phyloP scores from a whole-genome alignment of 2,329 filamentous ascomycete genomes.

The Amauroascus verrucosus region DNA sequence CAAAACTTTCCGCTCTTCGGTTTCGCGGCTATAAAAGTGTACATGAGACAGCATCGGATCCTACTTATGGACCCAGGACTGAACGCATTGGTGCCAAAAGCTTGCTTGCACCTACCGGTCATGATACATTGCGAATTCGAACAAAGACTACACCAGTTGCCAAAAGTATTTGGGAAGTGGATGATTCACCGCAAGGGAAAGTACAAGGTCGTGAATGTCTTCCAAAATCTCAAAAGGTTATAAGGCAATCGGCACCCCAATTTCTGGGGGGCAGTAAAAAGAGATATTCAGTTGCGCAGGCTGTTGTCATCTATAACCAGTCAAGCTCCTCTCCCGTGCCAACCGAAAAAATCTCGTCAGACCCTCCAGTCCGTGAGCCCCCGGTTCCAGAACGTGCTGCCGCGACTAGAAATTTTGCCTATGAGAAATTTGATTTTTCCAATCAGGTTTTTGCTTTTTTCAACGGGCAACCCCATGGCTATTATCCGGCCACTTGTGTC shows the following conservation, averaged over 20 bases:
- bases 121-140: background rate
- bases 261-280: background rate
- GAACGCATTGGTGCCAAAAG: background rate
- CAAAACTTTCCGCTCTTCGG: background rate
- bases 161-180: conserved; percentile 29
- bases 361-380: background rate
- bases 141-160: background rate
- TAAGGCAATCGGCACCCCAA: background rate
- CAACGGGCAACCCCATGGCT: conserved; percentile 45
- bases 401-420: background rate
- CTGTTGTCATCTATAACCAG: conserved; percentile 11
- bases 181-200: conserved; percentile 25
- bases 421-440: conserved; percentile 28
- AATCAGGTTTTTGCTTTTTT: conserved; percentile 51
- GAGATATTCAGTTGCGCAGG: conserved; percentile 1
- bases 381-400: background rate
- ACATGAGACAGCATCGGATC: background rate
- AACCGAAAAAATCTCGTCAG: conserved; percentile 7
- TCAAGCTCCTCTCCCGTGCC: conserved; percentile 12
- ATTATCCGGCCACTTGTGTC: conserved; percentile 51
- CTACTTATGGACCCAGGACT: background rate
- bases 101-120: background rate
- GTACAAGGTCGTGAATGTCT: background rate
- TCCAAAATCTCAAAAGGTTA: background rate
- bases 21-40: background rate